Evolutionary conservation across 768 basidiomycete species (phyloP).

Genomic region (Serpula lacrymans): DNA sequence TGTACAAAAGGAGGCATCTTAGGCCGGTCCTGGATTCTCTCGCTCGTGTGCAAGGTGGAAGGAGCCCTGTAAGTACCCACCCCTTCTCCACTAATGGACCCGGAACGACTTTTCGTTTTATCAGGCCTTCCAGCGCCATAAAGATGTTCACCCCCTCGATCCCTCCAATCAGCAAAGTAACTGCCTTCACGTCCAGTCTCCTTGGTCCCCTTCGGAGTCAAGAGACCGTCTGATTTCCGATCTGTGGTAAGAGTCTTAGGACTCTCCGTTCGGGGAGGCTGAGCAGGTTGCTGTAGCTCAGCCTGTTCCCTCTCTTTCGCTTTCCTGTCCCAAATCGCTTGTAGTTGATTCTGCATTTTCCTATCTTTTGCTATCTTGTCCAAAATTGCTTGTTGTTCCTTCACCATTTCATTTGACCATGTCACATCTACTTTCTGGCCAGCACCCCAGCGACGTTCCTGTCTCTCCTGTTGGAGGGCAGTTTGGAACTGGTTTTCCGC

Average conservation of each 20-base stretch:
- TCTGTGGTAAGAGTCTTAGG: conserved; percentile 5
- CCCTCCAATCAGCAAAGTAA: conserved; percentile 14
- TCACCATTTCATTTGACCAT: conserved; percentile 32
- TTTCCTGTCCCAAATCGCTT: too few species aligned
- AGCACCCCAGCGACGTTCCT: conserved; percentile 47
- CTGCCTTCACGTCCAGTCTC: conserved; percentile 25
- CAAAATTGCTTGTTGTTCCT: conserved; percentile 43
- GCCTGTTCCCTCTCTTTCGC: too few species aligned
- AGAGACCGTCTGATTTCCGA: conserved; percentile 15
- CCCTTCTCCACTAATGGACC: conserved; percentile 20
- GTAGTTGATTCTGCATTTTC: too few species aligned
- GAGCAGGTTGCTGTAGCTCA: too few species aligned
- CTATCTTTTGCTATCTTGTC: conserved; percentile 43
- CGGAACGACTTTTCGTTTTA: conserved; percentile 20
- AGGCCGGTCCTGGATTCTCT: conserved; percentile 18
- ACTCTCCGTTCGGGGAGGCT: too few species aligned
- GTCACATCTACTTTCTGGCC: conserved; percentile 31
- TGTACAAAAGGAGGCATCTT: conserved; percentile 18
- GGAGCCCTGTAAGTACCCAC: conserved; percentile 24
- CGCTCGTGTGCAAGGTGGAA: conserved; percentile 18
- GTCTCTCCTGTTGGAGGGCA: conserved; percentile 45
- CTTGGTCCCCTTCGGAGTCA: conserved; percentile 14
- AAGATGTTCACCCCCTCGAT: conserved; percentile 18
- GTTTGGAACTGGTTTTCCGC: conserved; percentile 45
- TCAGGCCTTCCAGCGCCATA: conserved; percentile 11